phyloP scores from a whole-genome alignment of 345 rosid species.

The Crucihimalaya himalaica region DNA sequence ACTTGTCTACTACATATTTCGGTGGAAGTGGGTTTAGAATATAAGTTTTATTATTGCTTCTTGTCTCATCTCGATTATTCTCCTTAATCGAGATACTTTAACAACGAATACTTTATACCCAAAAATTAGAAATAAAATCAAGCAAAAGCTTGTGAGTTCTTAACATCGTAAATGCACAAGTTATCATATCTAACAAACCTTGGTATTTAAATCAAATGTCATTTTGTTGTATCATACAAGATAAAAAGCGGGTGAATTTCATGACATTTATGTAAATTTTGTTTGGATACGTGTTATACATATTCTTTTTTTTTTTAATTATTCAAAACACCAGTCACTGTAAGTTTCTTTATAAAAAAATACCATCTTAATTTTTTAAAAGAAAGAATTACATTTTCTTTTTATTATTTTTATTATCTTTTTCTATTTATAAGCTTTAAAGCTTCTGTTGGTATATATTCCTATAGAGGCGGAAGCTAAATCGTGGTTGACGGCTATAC shows the following conservation, averaged over 20 bases:
- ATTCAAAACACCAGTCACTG: not conserved
- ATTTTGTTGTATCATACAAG: not conserved
- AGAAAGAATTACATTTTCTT: not conserved
- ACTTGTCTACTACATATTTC: constrained; percentile 29
- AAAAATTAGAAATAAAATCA: not conserved
- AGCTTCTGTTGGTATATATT: too few relatives aligned
- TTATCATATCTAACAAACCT: not conserved
- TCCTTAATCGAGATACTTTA: constrained; percentile 29
- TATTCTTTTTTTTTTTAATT: not conserved
- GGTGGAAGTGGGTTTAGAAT: constrained; percentile 42
- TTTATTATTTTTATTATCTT: not conserved
- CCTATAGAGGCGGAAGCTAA: too few relatives aligned
- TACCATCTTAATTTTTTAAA: not conserved
- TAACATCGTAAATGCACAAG: not conserved
- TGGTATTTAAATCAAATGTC: not conserved
- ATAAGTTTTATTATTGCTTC: constrained; percentile 35
- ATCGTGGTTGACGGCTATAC: too few relatives aligned
- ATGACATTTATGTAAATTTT: not conserved
- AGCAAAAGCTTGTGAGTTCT: not conserved
- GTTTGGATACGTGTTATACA: not conserved
- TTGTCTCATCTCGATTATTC: constrained; percentile 35
- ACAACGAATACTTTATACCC: not conserved
- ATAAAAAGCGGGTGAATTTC: not conserved
- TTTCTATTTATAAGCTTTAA: not conserved
- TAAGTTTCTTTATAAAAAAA: not conserved